Base-by-base conservation (phyloP, 1,284 basidiomycete species). In the Erythrobasidium hasegawianum region DNA sequence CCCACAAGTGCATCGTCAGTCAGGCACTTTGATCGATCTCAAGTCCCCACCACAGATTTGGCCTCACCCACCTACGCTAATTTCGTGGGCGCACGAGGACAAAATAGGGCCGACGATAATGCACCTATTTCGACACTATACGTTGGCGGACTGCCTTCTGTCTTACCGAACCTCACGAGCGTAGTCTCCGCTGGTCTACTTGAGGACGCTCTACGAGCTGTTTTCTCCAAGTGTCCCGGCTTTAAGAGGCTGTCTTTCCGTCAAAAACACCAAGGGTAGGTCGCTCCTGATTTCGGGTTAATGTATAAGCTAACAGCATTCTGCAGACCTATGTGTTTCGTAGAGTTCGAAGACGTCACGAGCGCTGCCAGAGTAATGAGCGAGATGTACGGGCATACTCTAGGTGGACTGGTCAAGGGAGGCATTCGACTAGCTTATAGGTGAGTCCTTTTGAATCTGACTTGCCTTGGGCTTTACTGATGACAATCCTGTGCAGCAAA, bases 241-340 rank as follows among this genome's bases (percentile, higher is more conserved):
- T 98, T 87, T 79, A 87, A 90, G 65, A 89, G 94, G 74, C 83
- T 98, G 72, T 93, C 88, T 73, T 97, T 93, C 81, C 83, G 92
- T 67, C 90, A 95, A 76, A 98, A 98, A 81, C 93, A 1, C 92
- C 93, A 2, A 96, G 96, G 94, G 97, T 93, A 78, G 96, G 97
- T 77, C n/a, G n/a, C 90, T 93, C 57, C 80, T 77, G 10, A n/a
- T 47, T 58, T 10, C 43, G 9, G 38, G 43, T 66, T 65, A 69
- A 11, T 67, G 20, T 22, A 18, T 22, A 60, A n/a, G n/a, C 41
- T 64, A 57, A 39, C 49, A 47, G 43, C 45, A n/a, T 57, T 26
- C n/a, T 60, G 59, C 26, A 61, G 60, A 2, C 70, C 71, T 9
- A 72, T 71, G 61, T 67, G 70, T 50, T 69, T 72, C 67, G 72